Base-by-base conservation (phyloP, 768 basidiomycete genomes). In the Psilocybe azurescens region DNA sequence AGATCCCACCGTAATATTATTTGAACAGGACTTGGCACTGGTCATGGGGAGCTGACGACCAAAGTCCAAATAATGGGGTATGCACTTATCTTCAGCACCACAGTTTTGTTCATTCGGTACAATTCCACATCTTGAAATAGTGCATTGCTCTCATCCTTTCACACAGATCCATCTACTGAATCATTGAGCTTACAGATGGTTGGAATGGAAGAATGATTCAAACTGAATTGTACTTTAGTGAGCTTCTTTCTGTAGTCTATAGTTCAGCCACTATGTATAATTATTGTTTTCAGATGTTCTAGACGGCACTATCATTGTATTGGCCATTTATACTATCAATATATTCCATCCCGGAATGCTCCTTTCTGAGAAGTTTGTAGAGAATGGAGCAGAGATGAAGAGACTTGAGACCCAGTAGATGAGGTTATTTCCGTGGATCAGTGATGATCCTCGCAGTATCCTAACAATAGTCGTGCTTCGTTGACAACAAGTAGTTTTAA, bases 131-230 rank as follows among this genome's bases (percentile, higher is more conserved):
- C 33, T 56, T 46, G 14, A 53, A 41, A 41, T 20, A 29, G 41
- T 28, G 6, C 53, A 14, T 54, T 20, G 29, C 20, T 41, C 7
- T 5, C 29, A 51, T 29, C 53, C 63, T n/a, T 6, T n/a, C 18
- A 5, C 16, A 32, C 58, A 86, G 83, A 33, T 75, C 81, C 20
- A 69, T 86, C 2, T 87, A 87, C 67, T 81, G 85, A 57, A 81
- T 78, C 3, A 75, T 83, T 60, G 84, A 86, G 70, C 75, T 87
- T 0, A 64, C 75, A 9, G 79, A 82, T 59, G 83, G 85, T 0
- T 87, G 84, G 84, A 69, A 66, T 28, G 85, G 86, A 8, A 70
- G 74, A 16, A 76, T 87, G 56, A 85, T 85, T 56, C 67, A 70
- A 1, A 84, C 81, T 0, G 70, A 88, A 66, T 56, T 81, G 4